Evolutionary conservation across 2,329 filamentous ascomycete species (phyloP), one percentile per base, ranked within the genome.

Genomic region (Pseudogymnoascus sp.): DNA sequence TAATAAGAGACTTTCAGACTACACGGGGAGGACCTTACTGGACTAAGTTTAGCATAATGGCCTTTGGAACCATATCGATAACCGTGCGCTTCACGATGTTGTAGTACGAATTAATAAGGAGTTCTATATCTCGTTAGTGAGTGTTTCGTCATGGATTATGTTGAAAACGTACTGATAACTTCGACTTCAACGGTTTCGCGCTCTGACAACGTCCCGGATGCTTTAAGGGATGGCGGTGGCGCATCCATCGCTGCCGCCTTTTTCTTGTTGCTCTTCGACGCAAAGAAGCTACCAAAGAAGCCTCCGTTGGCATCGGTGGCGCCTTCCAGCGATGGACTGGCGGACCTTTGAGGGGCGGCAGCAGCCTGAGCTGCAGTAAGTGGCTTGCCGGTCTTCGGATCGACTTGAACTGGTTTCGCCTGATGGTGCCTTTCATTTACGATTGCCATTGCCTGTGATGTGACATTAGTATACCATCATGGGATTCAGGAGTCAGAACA

Each of bases 161-260:
- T 38, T 15, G 15, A 28, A 1, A 55, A 83, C 89, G 69, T 82
- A 94, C 89, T 99, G 71, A 99, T 99, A 63, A 99, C 92, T 76
- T 99, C 94, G 52, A 99, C 94, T 74, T 99, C 94, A 65, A 96
- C 89, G 62, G 85, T 86, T 74, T 99, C 94, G 63, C 94, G 90
- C 76, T 99, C 94, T 4, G 89, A 95, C 37, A 99, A 79, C 23
- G 87, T 95, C 39, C 94, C 92, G 2, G 90, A 95, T 33, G 94
- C 94, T 79, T 96, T 99, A 61, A 99, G 83, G 39, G 85, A 92
- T 28, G 94, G 84, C 63, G 94, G 94, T 37, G 94, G 94, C 12
- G 94, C 81, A 73, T 99, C 94, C 94, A 99, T 99, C 55, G 92
- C 92, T n/a, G 94, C 94, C 77, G 95, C 95, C 86, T 96, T 97